phyloP scores from a whole-genome alignment of 148 eudicot species.

The Nepenthes gracilis region DNA sequence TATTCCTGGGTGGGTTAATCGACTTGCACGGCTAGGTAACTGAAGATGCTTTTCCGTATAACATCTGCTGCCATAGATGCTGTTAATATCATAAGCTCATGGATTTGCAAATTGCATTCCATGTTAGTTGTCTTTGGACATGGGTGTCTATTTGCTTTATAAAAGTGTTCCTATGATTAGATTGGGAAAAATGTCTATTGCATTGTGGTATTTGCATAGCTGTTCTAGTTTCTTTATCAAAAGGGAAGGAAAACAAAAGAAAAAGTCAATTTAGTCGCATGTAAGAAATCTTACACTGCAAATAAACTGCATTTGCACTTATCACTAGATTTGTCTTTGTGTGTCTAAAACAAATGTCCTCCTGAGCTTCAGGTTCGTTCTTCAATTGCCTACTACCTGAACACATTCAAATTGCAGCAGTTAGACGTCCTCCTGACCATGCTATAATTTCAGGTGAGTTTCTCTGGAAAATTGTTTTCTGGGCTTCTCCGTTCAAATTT shows the following conservation, averaged over 20 bases:
- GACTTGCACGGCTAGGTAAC: slow-evolving; percentile 78
- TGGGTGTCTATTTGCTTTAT: no score
- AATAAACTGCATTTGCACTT: neutral
- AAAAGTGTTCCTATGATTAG: no score
- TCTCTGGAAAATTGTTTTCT: neutral
- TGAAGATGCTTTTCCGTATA: neutral
- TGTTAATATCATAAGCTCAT: no score
- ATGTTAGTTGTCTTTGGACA: no score
- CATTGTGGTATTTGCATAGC: no score
- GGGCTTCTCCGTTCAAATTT: neutral
- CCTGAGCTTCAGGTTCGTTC: slow-evolving; percentile 59
- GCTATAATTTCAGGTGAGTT: slow-evolving; percentile 48
- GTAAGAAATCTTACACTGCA: no score
- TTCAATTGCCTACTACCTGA: slow-evolving; percentile 77
- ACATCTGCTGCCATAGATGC: neutral
- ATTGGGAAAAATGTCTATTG: no score
- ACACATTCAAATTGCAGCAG: slow-evolving; percentile 55
- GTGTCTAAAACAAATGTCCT: slow-evolving; percentile 13
- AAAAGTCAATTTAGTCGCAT: no score
- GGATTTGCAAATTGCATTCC: no score
- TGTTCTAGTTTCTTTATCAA: no score
- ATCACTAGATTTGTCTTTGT: neutral
- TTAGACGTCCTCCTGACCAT: slow-evolving; percentile 54
- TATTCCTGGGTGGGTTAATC: slow-evolving; percentile 95
- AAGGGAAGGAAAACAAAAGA: no score